Conservation (phyloP, 768 basidiomycete species). For the Tubosaeta brunneosetosa region DNA sequence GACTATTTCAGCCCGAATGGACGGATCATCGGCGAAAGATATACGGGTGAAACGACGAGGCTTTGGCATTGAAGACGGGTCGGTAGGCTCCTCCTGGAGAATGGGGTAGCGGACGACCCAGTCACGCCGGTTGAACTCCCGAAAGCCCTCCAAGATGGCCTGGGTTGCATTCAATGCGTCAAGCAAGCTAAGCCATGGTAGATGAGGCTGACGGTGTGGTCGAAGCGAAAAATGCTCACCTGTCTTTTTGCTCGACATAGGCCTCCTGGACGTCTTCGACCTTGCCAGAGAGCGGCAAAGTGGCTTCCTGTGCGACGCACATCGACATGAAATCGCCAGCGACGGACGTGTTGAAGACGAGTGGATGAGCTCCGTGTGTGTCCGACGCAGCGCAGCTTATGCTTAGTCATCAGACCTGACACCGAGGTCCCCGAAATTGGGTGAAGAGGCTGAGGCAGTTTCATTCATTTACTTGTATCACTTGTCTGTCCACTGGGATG, state of each 20-base stretch:
- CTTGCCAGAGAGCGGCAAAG: slow-evolving; percentile 27
- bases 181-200: slow-evolving; percentile 41
- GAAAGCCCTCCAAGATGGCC: slow-evolving; percentile 62
- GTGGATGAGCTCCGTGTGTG: not conserved
- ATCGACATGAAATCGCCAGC: slow-evolving; percentile 11
- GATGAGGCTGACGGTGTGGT: not conserved
- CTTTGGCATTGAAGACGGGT: slow-evolving; percentile 26
- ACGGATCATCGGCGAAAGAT: slow-evolving; percentile 82
- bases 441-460: not conserved
- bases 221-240: slow-evolving; percentile 41
- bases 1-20: slow-evolving; percentile 60
- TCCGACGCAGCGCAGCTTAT: not conserved
- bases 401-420: slow-evolving; percentile 17
- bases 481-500: slow-evolving; percentile 1
- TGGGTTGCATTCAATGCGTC: slow-evolving; percentile 73
- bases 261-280: slow-evolving; percentile 72
- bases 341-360: not conserved
- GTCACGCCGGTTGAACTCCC: slow-evolving; percentile 75
- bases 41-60: slow-evolving; percentile 48
- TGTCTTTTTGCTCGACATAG: slow-evolving; percentile 70
- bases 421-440: not conserved
- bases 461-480: too few species aligned
- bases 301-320: slow-evolving; percentile 11
- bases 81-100: slow-evolving; percentile 44
- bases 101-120: slow-evolving; percentile 91